phyloP scores from a whole-genome alignment of 2,329 filamentous ascomycete species.

The Exserohilum turcica region DNA sequence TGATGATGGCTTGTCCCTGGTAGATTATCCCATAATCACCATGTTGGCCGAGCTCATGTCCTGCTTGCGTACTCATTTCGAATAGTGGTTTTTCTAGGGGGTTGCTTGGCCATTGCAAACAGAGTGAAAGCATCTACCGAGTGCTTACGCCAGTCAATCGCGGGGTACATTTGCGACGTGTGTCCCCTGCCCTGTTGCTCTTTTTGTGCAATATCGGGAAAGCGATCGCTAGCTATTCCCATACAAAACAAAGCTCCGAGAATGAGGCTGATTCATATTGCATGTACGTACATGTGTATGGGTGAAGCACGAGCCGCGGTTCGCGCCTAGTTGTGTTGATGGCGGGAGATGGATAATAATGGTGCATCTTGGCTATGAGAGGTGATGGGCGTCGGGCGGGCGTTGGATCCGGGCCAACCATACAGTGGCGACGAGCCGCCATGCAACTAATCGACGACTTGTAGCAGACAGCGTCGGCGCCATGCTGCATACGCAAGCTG shows the following conservation, averaged over 20 bases:
- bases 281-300: not conserved
- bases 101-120: too few species aligned
- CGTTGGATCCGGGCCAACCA: not conserved
- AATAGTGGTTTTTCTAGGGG: too few species aligned
- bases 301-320: not conserved
- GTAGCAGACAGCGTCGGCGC: not conserved
- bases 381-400: not conserved
- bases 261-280: not conserved
- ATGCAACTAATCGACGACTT: not conserved
- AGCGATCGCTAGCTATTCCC: not conserved
- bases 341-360: not conserved
- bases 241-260: not conserved
- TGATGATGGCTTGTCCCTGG: too few species aligned
- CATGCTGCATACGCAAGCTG: conserved; percentile 3
- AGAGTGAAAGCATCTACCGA: too few species aligned
- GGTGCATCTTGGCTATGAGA: not conserved
- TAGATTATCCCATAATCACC: too few species aligned
- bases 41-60: too few species aligned
- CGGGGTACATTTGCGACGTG: too few species aligned
- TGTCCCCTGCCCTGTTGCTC: not conserved
- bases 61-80: too few species aligned
- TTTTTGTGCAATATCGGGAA: not conserved
- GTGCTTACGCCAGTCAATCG: too few species aligned
- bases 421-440: not conserved
- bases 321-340: not conserved